Evolutionary conservation across 495 filamentous ascomycete species (phyloP), one percentile per base, ranked within the genome.

Genomic region (Neurospora sp.): DNA sequence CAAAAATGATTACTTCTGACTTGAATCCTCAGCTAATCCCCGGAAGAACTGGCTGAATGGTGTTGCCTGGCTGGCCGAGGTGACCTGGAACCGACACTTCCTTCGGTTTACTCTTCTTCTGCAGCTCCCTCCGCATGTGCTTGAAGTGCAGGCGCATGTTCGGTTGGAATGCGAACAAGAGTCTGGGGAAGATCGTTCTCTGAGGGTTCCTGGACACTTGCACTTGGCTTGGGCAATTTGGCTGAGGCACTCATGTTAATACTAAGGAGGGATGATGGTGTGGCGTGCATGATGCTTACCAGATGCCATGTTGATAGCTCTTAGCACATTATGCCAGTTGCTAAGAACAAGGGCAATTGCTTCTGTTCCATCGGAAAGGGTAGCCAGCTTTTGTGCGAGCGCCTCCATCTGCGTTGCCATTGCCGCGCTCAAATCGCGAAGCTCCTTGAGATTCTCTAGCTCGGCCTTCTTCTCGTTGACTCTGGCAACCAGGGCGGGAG

Each of bases 301-400:
- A 71, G 94, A 97, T 73, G 96, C 95, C 90, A 99, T 96, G 79
- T 92, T 92, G 77, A 99, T 98, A 44, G 94, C 94, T 70, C 92
- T 88, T 23, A 99, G 86, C 71, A 99, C 95, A 80, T 94, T 96
- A 78, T 97, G 92, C 96, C 96, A 99, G 82, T 99, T 99, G 69
- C 92, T 88, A 75, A 99, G 83, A 20, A 99, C 96, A 66, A 66
- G 54, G 54, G 54, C 54, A 81, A 71, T 75, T 95, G 94, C 93
- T 91, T 98, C 93, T 41, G 96, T 97, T 54, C 96, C 96, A 81
- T 96, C 92, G 37, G 93, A 92, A 73, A 99, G 85, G 20, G 94
- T 99, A 38, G 88, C 84, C 60, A 99, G 84, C 82, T 97, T 98
- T 78, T 91, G 89, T 78, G 98, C 93, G 49, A 99, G 84, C 72